A percentile compares a stretch with the other conserved stretches of the same genome.
Conservation (phyloP, 2,329 filamentous ascomycete genomes). For the Nigrograna mackinnonii region DNA sequence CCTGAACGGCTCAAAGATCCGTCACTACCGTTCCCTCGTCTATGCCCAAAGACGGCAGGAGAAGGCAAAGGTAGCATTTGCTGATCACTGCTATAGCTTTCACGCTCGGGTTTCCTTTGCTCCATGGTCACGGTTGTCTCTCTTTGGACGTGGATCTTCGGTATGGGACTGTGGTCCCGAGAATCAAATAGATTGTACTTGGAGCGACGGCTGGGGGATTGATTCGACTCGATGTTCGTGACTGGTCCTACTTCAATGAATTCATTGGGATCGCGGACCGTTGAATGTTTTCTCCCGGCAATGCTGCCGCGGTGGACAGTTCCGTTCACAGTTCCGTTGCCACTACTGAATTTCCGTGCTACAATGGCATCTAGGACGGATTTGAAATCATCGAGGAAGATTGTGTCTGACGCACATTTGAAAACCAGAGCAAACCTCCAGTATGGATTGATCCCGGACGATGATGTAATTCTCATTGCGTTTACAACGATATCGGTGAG, state of each 20-base stretch:
- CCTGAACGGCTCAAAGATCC: too few species aligned
- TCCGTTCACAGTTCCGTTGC: conserved; percentile 10
- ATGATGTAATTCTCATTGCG: conserved; percentile 24
- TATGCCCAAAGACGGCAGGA: background rate
- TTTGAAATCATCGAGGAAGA: conserved; percentile 42
- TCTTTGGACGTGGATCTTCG: conserved; percentile 27
- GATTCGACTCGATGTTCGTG: conserved; percentile 5
- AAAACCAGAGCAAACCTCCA: conserved; percentile 40
- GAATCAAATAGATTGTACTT: conserved; percentile 18
- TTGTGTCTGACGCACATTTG: conserved; percentile 39
- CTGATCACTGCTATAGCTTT: conserved; percentile 21
- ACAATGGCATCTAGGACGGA: conserved; percentile 37
- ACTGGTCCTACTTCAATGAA: conserved; percentile 12
- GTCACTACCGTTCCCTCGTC: background rate
- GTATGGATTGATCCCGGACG: conserved; percentile 38
- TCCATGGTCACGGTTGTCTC: conserved; percentile 22
- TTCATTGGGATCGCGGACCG: conserved; percentile 1
- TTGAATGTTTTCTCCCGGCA: conserved; percentile 3
- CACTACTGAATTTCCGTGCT: conserved; percentile 24
- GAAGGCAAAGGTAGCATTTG: conserved; percentile 14
- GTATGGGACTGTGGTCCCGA: conserved; percentile 9
- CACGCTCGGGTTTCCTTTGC: conserved; percentile 18
- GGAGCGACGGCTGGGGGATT: conserved; percentile 11
- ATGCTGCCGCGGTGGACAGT: conserved; percentile 8
- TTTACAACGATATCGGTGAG: conserved; percentile 34